A percentile compares a stretch with the other conserved stretches of the same genome.
These are phyloP conservation scores for Aspergillus fructus DNA, from an alignment of 2,329 filamentous ascomycete species.

Conservation along the genomic window DNA sequence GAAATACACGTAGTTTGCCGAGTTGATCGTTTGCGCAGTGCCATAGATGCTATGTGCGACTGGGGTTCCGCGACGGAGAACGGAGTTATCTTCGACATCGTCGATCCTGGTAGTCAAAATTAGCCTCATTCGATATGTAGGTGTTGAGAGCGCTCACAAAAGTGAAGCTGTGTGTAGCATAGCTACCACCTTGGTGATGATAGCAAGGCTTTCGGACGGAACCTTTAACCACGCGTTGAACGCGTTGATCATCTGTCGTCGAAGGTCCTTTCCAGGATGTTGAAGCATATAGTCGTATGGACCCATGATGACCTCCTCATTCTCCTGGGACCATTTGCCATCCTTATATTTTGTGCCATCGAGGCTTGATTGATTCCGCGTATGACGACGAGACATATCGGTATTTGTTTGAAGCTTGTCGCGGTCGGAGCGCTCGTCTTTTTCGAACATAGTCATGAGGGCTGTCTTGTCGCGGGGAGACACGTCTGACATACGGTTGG, in stretches of 20 bases:
- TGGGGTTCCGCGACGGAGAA: constrained; percentile 49
- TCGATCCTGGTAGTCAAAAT: constrained; percentile 38
- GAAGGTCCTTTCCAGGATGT: constrained; percentile 47
- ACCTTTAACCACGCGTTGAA: constrained; percentile 48
- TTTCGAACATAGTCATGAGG: constrained; percentile 59
- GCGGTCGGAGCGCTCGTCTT: constrained; percentile 46
- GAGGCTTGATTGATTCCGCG: constrained; percentile 37
- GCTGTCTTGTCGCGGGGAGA: constrained; percentile 32
- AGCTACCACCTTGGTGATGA: constrained; percentile 45
- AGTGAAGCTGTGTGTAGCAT: constrained; percentile 50
- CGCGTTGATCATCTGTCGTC: constrained; percentile 44
- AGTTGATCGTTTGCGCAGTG: constrained; percentile 53
- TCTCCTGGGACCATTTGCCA: constrained; percentile 37
- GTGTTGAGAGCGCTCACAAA: constrained; percentile 28
- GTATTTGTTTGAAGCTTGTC: constrained; percentile 42
- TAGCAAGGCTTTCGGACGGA: constrained; percentile 37
- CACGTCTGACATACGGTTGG: constrained; percentile 4
- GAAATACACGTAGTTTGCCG: constrained; percentile 51
- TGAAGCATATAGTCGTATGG: constrained; percentile 47
- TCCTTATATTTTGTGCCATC: constrained; percentile 41
- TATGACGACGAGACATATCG: constrained; percentile 25
- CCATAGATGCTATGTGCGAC: constrained; percentile 53
- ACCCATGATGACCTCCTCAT: constrained; percentile 44
- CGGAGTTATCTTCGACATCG: constrained; percentile 51
- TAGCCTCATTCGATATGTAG: not conserved